Evolutionary conservation across 306 rosid species (phyloP).

Genomic region (Citrullus mucosospermus): DNA sequence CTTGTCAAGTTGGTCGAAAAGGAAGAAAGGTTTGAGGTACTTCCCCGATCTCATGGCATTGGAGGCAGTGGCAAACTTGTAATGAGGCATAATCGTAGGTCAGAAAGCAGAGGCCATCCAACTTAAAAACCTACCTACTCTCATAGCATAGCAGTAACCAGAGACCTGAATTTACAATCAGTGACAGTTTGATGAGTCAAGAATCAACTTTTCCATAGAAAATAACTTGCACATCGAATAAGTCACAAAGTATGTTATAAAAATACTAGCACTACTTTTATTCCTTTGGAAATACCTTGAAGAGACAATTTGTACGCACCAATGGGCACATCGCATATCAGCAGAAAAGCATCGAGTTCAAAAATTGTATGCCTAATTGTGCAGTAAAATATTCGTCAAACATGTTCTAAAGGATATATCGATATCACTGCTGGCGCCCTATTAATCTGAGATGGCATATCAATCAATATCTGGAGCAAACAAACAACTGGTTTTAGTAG

Average conservation of each 20-base stretch:
- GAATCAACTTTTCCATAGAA: neutral
- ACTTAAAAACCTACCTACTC: neutral
- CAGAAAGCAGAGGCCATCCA: neutral
- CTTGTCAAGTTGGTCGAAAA: neutral
- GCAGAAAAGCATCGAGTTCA: neutral
- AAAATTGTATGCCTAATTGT: neutral
- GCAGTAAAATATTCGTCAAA: neutral
- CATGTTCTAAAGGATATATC: neutral
- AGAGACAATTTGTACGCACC: neutral
- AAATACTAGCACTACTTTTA: neutral
- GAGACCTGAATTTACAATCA: neutral
- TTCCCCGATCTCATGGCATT: neutral
- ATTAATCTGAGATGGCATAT: neutral
- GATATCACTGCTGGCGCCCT: neutral
- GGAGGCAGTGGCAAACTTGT: neutral
- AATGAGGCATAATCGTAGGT: neutral
- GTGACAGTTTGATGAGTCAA: neutral
- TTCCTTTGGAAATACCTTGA: neutral
- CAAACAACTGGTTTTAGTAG: neutral
- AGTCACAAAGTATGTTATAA: neutral
- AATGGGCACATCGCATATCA: neutral
- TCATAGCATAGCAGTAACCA: neutral
- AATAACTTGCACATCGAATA: neutral
- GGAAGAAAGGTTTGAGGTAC: neutral
- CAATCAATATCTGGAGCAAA: neutral